Evolutionary conservation across 2,329 filamentous ascomycete genomes (phyloP).

Genomic region (Nothopassalora personata): DNA sequence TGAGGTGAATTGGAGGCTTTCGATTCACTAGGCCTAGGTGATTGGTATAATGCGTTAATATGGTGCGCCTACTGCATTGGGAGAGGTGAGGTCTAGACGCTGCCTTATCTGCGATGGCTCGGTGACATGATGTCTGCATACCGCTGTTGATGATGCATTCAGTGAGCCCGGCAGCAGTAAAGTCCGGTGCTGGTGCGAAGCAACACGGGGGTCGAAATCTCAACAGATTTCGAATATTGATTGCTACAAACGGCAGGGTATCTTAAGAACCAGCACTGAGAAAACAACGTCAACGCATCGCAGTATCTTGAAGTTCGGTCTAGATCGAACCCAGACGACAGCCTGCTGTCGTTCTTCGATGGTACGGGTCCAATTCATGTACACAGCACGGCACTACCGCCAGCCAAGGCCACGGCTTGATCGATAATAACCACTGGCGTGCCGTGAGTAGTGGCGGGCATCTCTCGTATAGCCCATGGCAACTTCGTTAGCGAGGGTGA

Average conservation of each 20-base stretch:
- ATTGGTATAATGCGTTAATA: too few relatives aligned
- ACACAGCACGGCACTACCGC: background rate
- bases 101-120: too few relatives aligned
- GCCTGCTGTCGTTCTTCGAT: background rate
- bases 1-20: too few relatives aligned
- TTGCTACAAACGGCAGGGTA: background rate
- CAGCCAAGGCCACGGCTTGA: background rate
- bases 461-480: background rate
- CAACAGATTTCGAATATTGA: background rate
- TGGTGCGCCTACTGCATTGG: too few relatives aligned
- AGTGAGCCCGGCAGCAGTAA: too few relatives aligned
- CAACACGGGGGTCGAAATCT: background rate
- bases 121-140: too few relatives aligned
- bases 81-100: too few relatives aligned
- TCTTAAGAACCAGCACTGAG: background rate
- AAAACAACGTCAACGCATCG: background rate
- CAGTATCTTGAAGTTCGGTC: background rate
- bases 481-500: background rate
- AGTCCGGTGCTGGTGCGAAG: too few relatives aligned
- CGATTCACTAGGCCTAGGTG: too few relatives aligned
- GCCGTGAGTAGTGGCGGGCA: slow-evolving; percentile 3
- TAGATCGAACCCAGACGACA: background rate
- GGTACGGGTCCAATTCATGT: background rate
- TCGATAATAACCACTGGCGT: slow-evolving; percentile 5
- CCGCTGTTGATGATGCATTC: too few relatives aligned